Evolutionary conservation across 441 rosid species (phyloP).

Genomic region (Pelargonium myrrhifolium): DNA sequence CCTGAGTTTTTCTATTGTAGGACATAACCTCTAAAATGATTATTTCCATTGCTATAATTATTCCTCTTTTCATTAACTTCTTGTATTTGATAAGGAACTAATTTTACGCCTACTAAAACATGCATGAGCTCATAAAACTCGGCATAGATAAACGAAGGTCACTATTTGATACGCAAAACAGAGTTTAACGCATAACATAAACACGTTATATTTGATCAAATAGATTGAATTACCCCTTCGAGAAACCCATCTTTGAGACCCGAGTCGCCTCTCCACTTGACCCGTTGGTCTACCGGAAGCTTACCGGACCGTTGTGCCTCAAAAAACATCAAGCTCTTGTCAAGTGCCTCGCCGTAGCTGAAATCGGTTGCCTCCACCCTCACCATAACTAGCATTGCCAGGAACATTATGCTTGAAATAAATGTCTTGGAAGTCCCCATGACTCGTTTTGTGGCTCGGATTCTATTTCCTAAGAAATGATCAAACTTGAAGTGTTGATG

Average conservation of each 20-base stretch:
- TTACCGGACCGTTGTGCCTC: slow-evolving; percentile 84
- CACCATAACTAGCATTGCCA: not conserved
- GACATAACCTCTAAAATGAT: too few species aligned
- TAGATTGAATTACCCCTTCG: slow-evolving; percentile 43
- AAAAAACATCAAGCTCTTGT: slow-evolving; percentile 59
- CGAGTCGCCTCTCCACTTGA: slow-evolving; percentile 71
- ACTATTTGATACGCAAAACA: too few species aligned
- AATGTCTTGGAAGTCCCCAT: not conserved
- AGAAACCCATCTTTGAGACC: slow-evolving; percentile 63
- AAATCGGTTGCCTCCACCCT: slow-evolving; percentile 22
- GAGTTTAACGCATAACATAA: too few species aligned
- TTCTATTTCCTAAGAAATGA: not conserved
- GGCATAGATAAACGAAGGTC: too few species aligned
- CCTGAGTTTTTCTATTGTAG: too few species aligned
- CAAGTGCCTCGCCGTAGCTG: slow-evolving; percentile 63
- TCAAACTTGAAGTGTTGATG: not conserved
- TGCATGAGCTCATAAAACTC: too few species aligned
- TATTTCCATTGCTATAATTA: too few species aligned
- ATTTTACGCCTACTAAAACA: too few species aligned
- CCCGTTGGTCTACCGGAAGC: slow-evolving; percentile 44
- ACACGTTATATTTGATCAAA: too few species aligned
- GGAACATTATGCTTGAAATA: not conserved
- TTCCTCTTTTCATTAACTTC: too few species aligned
- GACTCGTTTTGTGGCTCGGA: not conserved
- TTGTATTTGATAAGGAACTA: too few species aligned